Conservation (phyloP, 768 basidiomycete genomes). For the Termitomyces sp. region DNA sequence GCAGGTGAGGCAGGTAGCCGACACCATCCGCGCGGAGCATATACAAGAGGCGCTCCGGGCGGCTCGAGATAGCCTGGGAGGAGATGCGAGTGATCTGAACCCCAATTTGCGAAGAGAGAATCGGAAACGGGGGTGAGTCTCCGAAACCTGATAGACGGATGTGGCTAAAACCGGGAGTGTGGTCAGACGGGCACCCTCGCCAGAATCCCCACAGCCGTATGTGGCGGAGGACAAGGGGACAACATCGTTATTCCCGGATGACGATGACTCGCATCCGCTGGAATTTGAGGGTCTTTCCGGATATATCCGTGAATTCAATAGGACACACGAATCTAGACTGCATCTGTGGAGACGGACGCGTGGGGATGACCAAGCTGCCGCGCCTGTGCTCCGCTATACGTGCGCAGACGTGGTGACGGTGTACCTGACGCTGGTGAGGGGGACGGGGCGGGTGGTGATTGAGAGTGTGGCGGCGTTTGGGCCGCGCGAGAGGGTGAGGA, state of each 20-base stretch:
- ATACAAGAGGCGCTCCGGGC: slow-evolving; percentile 57
- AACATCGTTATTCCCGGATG: slow-evolving; percentile 43
- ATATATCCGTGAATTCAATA: slow-evolving; percentile 61
- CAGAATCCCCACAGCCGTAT: slow-evolving; percentile 61
- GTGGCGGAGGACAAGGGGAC: slow-evolving; percentile 37
- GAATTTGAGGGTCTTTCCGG: slow-evolving; percentile 41
- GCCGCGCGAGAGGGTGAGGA: slow-evolving; percentile 62
- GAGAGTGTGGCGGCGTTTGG: slow-evolving; percentile 72
- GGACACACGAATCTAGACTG: slow-evolving; percentile 37
- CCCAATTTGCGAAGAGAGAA: slow-evolving; percentile 42
- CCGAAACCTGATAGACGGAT: slow-evolving; percentile 8
- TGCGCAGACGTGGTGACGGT: slow-evolving; percentile 65
- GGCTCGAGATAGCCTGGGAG: slow-evolving; percentile 52
- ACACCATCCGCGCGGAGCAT: slow-evolving; percentile 42
- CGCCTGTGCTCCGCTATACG: slow-evolving; percentile 51
- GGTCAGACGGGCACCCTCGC: slow-evolving; percentile 46
- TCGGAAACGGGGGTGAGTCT: slow-evolving; percentile 55
- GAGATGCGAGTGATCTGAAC: slow-evolving; percentile 48
- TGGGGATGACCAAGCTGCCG: slow-evolving; percentile 23
- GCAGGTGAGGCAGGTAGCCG: slow-evolving; percentile 44
- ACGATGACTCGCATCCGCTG: slow-evolving; percentile 34
- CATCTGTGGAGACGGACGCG: slow-evolving; percentile 50
- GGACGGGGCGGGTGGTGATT: slow-evolving; percentile 35
- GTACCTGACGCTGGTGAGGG: slow-evolving; percentile 50
- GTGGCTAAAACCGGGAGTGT: slow-evolving; percentile 3